Percentiles rank a stretch among this genome's conserved stretches.
Evolutionary conservation across 2,329 filamentous ascomycete species (phyloP).

Genomic region (Trichoderma sp.): DNA sequence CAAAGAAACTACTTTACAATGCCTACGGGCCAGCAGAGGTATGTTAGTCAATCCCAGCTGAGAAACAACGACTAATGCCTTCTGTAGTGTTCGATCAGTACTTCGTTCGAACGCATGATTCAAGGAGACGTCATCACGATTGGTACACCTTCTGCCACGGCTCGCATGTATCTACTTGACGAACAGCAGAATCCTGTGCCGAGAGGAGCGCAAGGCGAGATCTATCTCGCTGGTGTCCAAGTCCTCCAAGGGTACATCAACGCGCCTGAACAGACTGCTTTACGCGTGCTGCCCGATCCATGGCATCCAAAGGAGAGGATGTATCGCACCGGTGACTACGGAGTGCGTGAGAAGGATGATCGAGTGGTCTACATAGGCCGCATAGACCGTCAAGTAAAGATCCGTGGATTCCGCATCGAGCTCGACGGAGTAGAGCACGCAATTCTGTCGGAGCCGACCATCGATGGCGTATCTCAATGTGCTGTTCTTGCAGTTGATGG

Average conservation of each 20-base stretch:
- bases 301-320: constrained; percentile 6
- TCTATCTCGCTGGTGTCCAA: constrained; percentile 13
- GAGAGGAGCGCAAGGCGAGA: constrained; percentile 13
- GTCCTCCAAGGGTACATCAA: constrained; percentile 20
- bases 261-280: constrained; percentile 5
- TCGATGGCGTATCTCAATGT: background rate
- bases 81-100: background rate
- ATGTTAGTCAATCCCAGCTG: background rate
- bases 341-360: constrained; percentile 3
- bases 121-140: constrained; percentile 13
- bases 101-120: constrained; percentile 23
- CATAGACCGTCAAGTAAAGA: constrained; percentile 25
- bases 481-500: constrained; percentile 18
- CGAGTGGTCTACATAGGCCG: constrained; percentile 10
- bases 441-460: background rate
- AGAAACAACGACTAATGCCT: background rate
- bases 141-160: constrained; percentile 12
- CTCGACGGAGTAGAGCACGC: constrained; percentile 22
- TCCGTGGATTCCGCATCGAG: constrained; percentile 28
- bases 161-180: constrained; percentile 21
- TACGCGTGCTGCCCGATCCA: constrained; percentile 11
- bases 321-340: constrained; percentile 26
- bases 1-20: constrained; percentile 15
- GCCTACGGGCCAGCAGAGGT: constrained; percentile 28
- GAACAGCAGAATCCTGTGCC: constrained; percentile 5